These are phyloP conservation scores for Mrakiaceae sp. DNA, from an alignment of 1,284 basidiomycete species.

Conservation along the genomic window DNA sequence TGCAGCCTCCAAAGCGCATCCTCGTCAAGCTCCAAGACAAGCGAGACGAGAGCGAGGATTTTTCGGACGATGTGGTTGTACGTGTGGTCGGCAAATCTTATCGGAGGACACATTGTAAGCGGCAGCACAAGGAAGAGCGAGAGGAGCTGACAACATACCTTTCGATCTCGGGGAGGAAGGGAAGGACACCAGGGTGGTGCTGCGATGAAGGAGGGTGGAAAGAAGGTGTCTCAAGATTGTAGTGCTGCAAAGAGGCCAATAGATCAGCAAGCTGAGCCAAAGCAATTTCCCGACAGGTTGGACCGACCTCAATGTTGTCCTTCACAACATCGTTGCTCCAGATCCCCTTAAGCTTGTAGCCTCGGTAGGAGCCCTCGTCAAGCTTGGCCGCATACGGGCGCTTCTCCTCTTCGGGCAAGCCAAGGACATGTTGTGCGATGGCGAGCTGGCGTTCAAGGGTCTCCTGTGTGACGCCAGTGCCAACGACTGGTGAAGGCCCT, in stretches of 20 bases:
- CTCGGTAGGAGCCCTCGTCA: conserved; percentile 20
- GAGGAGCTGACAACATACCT: not conserved
- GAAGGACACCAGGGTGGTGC: conserved; percentile 15
- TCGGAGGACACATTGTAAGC: no score
- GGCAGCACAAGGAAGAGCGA: no score
- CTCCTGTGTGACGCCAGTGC: conserved; percentile 19
- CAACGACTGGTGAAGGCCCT: conserved; percentile 17
- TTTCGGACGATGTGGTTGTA: conserved; percentile 32
- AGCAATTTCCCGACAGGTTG: no score
- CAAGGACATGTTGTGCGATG: conserved; percentile 29
- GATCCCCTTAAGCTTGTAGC: conserved; percentile 33
- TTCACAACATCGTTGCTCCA: conserved; percentile 32
- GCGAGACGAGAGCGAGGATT: conserved; percentile 29
- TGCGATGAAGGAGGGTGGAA: conserved; percentile 18
- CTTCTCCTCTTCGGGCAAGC: conserved; percentile 65
- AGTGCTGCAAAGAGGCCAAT: conserved; percentile 21
- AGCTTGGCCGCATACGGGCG: conserved; percentile 72
- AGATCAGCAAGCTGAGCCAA: no score
- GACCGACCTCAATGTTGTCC: conserved; percentile 29
- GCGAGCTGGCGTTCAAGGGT: conserved; percentile 19
- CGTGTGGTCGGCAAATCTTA: conserved; percentile 29
- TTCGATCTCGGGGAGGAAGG: conserved; percentile 28
- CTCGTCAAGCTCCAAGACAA: conserved; percentile 32
- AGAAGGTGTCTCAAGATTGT: conserved; percentile 32
- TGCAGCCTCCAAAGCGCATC: conserved; percentile 32